Evolutionary conservation across 176 grass and related monocot genomes (phyloP), one percentile per base, ranked within the genome.

Genomic region (Saccharum officinarum): DNA sequence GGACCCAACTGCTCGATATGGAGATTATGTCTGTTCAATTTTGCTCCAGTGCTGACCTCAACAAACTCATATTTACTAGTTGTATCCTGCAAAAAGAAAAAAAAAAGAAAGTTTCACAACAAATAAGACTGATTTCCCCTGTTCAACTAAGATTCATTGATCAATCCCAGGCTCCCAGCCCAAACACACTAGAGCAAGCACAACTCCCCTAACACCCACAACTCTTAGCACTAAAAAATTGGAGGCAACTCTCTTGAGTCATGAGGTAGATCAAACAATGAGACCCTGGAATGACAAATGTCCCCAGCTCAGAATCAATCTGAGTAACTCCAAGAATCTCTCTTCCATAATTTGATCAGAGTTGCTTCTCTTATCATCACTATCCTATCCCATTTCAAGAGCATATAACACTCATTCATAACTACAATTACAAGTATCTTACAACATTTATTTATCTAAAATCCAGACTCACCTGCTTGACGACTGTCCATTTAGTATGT

Each of bases 401-500:
- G 67, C 33, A 71, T 64, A 90, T 42, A 60, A 45, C 47, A 60
- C 44, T 18, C 28, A 67, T 39, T 38, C 49, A 57, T 76, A 59
- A 37, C 10, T 76, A n/a, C 5, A 76, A 50, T 16, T 17, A 69
- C 38, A 42, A 61, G 12, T 13, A 80, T 6, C 12, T n/a, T 15
- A n/a, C 4, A 59, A 14, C 1, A 84, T 47, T 7, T 1, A 84
- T 55, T 8, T 16, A 85, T 20, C 3, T 36, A 75, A 26, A 79
- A 39, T 36, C 23, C 18, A 52, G 55, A 64, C 5, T 28, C n/a
- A 98, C 96, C 96, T 98, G 93, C 69, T 71, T 69, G 36, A 87
- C 85, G 54, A 91, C 60, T 1, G 96, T 98, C 96, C 96, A 98
- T 79, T 98, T 98, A 40, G 92, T 95, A 90, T 95, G 96, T 1